Percentiles rank a stretch among this genome's conserved stretches.
Conservation (phyloP, 2,329 filamentous ascomycete genomes). For the Cytospora piceae region DNA sequence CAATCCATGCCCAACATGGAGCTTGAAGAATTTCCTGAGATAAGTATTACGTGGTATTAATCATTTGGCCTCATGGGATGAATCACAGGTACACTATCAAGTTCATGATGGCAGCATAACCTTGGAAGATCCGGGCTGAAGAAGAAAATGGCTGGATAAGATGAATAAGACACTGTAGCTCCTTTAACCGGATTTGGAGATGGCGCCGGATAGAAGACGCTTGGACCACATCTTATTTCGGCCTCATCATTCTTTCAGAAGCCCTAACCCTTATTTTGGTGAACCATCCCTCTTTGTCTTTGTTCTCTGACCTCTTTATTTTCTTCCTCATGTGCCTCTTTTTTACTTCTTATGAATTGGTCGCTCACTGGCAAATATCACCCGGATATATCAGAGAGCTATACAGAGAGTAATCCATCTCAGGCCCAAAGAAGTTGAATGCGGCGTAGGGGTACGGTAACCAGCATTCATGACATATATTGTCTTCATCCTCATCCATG, state of each 20-base stretch:
- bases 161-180: constrained; percentile 4
- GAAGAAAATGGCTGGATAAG: not conserved
- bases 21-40: not conserved
- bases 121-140: not conserved
- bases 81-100: not conserved
- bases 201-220: not conserved
- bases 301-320: too few species aligned
- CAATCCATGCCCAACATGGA: not conserved
- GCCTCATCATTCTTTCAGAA: constrained; percentile 5
- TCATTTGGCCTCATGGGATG: not conserved
- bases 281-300: too few species aligned
- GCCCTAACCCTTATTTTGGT: not conserved
- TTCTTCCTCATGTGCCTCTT: too few species aligned
- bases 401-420: too few species aligned
- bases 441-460: too few species aligned
- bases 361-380: too few species aligned
- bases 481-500: too few species aligned
- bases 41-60: not conserved
- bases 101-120: too few species aligned
- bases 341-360: too few species aligned
- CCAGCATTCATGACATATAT: too few species aligned
- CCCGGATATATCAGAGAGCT: too few species aligned
- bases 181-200: not conserved
- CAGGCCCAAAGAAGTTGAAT: too few species aligned
- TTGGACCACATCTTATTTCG: constrained; percentile 20